phyloP scores from a whole-genome alignment of 2,329 filamentous ascomycete species.

The Ophiostoma pallidulum region DNA sequence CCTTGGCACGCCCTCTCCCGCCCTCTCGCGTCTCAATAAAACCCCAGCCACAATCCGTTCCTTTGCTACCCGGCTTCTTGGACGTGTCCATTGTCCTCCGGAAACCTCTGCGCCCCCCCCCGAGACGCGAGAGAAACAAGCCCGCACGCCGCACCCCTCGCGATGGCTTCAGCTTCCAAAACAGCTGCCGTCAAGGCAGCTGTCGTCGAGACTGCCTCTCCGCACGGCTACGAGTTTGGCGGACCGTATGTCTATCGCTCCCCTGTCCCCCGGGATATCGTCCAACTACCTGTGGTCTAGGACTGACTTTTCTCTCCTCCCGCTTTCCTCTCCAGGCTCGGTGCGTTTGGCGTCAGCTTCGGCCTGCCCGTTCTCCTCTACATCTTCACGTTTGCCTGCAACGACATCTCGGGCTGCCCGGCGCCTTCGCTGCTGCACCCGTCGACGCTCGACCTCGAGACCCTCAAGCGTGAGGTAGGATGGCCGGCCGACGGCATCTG shows the following conservation, averaged over 20 bases:
- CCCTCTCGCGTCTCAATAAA: no score
- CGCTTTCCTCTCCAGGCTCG: conserved; percentile 60
- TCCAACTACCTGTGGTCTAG: not conserved
- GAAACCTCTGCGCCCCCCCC: no score
- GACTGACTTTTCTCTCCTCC: not conserved
- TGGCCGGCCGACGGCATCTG: conserved; percentile 65
- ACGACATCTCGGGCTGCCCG: conserved; percentile 86
- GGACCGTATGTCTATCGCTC: conserved; percentile 35
- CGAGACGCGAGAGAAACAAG: no score
- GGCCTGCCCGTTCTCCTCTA: conserved; percentile 73
- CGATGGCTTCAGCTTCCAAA: conserved; percentile 6
- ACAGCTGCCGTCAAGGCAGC: not conserved
- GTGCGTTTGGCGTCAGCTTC: conserved; percentile 68
- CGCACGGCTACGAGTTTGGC: conserved; percentile 42
- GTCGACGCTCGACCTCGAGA: conserved; percentile 58
- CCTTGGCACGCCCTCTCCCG: not conserved
- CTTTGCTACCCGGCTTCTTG: not conserved
- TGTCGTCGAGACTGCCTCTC: no score
- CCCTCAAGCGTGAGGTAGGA: conserved; percentile 69
- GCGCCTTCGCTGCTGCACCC: conserved; percentile 70
- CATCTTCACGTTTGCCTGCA: conserved; percentile 75
- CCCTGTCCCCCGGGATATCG: not conserved
- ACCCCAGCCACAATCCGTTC: no score
- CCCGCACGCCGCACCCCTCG: not conserved
- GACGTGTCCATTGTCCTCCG: no score